Conservation (phyloP, 768 basidiomycete species). For the Kwoniella mangroviensis region DNA sequence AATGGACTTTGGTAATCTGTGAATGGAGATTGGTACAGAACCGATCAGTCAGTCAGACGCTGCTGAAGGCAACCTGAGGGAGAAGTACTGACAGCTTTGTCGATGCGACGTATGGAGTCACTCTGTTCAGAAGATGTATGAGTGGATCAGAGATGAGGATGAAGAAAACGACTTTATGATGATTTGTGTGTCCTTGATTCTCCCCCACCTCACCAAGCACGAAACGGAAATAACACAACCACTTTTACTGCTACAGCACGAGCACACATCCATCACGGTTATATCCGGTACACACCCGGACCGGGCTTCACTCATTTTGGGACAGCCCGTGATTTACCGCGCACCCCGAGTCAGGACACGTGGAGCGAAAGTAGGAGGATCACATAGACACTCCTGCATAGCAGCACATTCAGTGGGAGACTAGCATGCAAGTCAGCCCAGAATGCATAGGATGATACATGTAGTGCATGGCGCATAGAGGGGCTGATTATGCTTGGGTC, state of each 20-base stretch:
- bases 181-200: neutral
- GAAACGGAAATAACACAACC: neutral
- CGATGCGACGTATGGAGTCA: no score
- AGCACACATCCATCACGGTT: neutral
- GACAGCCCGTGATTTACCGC: neutral
- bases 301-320: neutral
- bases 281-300: slow-evolving; percentile 1
- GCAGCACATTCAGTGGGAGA: no score
- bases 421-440: no score
- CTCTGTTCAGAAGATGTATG: no score
- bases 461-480: neutral
- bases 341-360: neutral
- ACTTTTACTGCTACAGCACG: no score
- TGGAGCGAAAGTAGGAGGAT: no score
- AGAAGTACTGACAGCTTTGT: neutral
- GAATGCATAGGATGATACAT: neutral
- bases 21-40: neutral
- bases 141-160: no score
- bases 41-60: no score
- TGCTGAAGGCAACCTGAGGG: neutral
- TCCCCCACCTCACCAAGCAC: neutral
- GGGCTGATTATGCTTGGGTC: no score
- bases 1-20: neutral
- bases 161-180: no score
- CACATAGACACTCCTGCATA: no score